phyloP scores from a whole-genome alignment of 2,329 filamentous ascomycete genomes.

The Rhynchosporium secalis region DNA sequence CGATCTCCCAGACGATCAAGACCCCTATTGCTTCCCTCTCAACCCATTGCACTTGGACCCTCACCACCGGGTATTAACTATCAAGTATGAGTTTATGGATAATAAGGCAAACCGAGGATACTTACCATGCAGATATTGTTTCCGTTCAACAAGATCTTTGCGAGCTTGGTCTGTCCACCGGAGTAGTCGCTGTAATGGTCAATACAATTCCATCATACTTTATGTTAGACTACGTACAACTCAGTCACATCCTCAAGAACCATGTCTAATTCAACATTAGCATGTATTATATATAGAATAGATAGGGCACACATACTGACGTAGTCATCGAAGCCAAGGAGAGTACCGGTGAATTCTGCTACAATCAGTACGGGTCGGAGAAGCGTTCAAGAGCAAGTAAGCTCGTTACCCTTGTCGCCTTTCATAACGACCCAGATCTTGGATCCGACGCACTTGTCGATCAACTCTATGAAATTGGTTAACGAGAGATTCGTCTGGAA shows the following conservation, averaged over 20 bases:
- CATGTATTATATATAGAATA: background rate
- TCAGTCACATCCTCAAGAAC: conserved; percentile 96
- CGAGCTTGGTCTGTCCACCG: conserved; percentile 81
- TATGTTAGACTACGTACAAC: conserved; percentile 62
- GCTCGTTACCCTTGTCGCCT: conserved; percentile 80
- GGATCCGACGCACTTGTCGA: conserved; percentile 98
- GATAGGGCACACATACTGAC: conserved; percentile 74
- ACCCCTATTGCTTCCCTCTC: background rate
- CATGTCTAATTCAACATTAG: conserved; percentile 69
- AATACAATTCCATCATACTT: conserved; percentile 4
- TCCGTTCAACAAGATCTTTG: conserved; percentile 93
- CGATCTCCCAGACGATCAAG: background rate
- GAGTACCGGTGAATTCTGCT: conserved; percentile 89
- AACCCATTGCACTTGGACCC: conserved; percentile 51
- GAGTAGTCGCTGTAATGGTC: conserved; percentile 79
- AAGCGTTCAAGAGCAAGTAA: conserved; percentile 5
- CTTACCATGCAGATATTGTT: conserved; percentile 99
- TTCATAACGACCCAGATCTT: conserved; percentile 99
- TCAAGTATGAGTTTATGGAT: background rate
- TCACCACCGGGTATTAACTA: conserved; percentile 79
- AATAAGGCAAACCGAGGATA: background rate
- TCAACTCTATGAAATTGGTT: conserved; percentile 67
- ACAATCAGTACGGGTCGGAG: background rate
- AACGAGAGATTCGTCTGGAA: conserved; percentile 29
- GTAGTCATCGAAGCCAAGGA: conserved; percentile 97